Evolutionary conservation across 441 rosid genomes (phyloP).

Genomic region (Breynia disticha): DNA sequence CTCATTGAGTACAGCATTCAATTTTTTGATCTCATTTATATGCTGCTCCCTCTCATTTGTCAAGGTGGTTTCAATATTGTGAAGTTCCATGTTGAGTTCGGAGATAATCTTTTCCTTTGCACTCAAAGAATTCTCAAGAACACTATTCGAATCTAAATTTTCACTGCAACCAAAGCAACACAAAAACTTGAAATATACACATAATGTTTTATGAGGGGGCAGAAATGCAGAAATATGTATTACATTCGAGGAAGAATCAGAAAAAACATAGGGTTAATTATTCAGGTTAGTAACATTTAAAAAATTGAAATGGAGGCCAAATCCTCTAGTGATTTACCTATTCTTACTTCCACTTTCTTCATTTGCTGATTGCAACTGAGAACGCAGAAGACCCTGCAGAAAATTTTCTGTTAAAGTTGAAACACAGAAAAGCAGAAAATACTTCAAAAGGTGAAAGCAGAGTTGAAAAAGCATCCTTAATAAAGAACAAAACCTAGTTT

Average conservation of each 20-base stretch:
- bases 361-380: conserved; percentile 85
- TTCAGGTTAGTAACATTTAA: no score
- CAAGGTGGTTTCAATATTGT: conserved; percentile 72
- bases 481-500: no score
- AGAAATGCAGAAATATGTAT: conserved; percentile 1
- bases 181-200: conserved; percentile 13
- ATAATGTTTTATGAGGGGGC: conserved; percentile 6
- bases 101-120: conserved; percentile 96
- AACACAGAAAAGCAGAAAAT: conserved; percentile 6
- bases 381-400: conserved; percentile 70
- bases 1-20: conserved; percentile 56
- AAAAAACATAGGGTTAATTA: conserved; percentile 1
- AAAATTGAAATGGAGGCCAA: neutral
- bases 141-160: conserved; percentile 60
- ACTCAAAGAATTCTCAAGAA: conserved; percentile 79
- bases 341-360: conserved; percentile 66
- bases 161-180: conserved; percentile 43
- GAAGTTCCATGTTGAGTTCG: conserved; percentile 90
- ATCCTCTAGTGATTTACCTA: conserved; percentile 31
- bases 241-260: neutral
- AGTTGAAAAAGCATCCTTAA: neutral
- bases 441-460: neutral
- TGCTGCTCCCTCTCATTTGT: conserved; percentile 82
- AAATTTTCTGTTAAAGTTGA: conserved; percentile 16
- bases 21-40: conserved; percentile 67